phyloP scores from a whole-genome alignment of 306 rosid species.

The Trifolium subterraneum region DNA sequence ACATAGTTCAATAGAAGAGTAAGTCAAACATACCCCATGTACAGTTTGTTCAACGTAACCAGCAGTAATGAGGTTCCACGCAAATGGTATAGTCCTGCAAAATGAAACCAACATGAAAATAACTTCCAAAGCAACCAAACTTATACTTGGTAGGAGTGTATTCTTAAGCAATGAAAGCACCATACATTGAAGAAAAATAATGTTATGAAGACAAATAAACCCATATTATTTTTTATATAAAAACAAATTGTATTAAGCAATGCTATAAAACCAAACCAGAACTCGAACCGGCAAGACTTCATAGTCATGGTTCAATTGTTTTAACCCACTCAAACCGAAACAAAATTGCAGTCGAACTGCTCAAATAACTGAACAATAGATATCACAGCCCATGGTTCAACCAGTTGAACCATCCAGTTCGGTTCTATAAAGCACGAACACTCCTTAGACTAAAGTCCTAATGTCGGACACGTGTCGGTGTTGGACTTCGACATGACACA shows the following conservation, averaged over 20 bases:
- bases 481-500: no score
- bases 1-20: conserved; percentile 18
- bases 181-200: background rate
- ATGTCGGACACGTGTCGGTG: no score
- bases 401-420: background rate
- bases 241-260: background rate
- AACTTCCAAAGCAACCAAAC: conserved; percentile 14
- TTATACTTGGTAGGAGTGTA: background rate
- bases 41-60: conserved; percentile 84
- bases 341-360: background rate
- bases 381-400: background rate
- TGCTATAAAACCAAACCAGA: background rate
- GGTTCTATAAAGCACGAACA: no score
- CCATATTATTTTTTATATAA: background rate
- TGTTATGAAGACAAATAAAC: background rate
- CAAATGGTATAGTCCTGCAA: conserved; percentile 92
- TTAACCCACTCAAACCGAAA: background rate
- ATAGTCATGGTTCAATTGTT: background rate
- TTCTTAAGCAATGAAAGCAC: background rate
- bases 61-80: conserved; percentile 85
- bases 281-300: background rate
- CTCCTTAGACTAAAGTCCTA: no score
- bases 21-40: conserved; percentile 79
- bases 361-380: background rate
- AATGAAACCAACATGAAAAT: conserved; percentile 25